Conservation (phyloP, 805 yeast species). For the Cyberlindnera mrakii region DNA sequence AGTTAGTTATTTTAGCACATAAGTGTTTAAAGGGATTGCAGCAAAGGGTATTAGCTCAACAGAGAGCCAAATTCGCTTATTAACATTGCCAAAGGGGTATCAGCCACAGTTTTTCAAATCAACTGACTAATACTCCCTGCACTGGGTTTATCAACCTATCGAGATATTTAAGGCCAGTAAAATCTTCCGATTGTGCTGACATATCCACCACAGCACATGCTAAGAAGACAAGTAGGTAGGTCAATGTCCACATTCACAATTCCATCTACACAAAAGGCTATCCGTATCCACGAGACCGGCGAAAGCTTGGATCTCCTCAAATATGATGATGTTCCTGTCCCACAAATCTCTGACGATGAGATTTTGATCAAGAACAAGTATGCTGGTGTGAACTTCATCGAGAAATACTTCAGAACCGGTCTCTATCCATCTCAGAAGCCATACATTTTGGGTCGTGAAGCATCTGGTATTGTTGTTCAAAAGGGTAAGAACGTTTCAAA, state of each 20-base stretch:
- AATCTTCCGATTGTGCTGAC: no score
- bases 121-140: no score
- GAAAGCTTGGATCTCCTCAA: conserved; percentile 35
- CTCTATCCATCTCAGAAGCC: conserved; percentile 62
- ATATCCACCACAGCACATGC: not conserved
- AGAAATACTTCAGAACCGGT: conserved; percentile 77
- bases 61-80: no score
- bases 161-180: no score
- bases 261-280: conserved; percentile 53
- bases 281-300: conserved; percentile 48
- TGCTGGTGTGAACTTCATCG: conserved; percentile 81
- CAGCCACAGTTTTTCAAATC: no score
- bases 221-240: not conserved
- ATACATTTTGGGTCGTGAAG: conserved; percentile 65
- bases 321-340: conserved; percentile 52
- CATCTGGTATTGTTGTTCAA: conserved; percentile 62
- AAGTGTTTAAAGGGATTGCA: no score
- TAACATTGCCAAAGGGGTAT: no score
- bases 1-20: no score
- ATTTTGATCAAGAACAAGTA: conserved; percentile 67
- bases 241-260: conserved; percentile 25
- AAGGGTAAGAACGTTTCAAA: conserved; percentile 52
- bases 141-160: no score
- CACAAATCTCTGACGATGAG: conserved; percentile 48
- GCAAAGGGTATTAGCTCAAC: no score